Evolutionary conservation across 225 moss, liverwort and hornwort genomes (phyloP), one percentile per base, ranked within the genome.

Genomic region (Antitrichia curtipendula): DNA sequence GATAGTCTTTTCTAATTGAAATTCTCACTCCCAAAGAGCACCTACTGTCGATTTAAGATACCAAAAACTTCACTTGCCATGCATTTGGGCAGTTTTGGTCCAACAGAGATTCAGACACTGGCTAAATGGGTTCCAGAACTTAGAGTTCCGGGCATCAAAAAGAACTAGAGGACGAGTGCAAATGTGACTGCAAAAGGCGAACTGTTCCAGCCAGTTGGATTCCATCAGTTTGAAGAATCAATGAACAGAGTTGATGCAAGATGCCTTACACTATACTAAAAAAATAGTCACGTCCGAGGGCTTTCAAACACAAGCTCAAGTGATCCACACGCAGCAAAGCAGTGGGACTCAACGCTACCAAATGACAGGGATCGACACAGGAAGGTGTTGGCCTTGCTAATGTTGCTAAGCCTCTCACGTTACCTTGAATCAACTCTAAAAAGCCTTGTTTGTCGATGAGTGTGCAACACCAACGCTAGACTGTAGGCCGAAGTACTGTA

Each of bases 351-450:
- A 82, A 76, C 43, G 92, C 59, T 80, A 85, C 75, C 75, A 86
- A 86, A 80, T 88, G 86, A 74, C 66, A 83, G 83, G 45, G 80
- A 89, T 82, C 53, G 78, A 89, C 88, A 85, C 53, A 83, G 45
- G 59, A 86, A 88, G 80, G 80, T 86, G 86, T 50, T 64, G 87
- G 84, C 78, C 82, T 81, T 63, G 81, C 82, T 82, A 84, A 79
- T 74, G 53, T 52, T 88, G 88, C 88, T 66, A 60, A 85, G 85
- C 87, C 68, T 71, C 87, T 82, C 82, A 60, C 60, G 66, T 66
- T 73, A 89, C 78, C 89, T 85, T 78, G 78, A 90, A 88, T 87
- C 85, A 89, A 87, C 85, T 86, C 89, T 77, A 79, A 62, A 53
- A 78, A 79, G 36, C 75, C 74, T 56, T 64, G 82, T 81, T 82